Evolutionary conservation across 2,329 filamentous ascomycete species (phyloP).

Genomic region (Phialocephala sp.): DNA sequence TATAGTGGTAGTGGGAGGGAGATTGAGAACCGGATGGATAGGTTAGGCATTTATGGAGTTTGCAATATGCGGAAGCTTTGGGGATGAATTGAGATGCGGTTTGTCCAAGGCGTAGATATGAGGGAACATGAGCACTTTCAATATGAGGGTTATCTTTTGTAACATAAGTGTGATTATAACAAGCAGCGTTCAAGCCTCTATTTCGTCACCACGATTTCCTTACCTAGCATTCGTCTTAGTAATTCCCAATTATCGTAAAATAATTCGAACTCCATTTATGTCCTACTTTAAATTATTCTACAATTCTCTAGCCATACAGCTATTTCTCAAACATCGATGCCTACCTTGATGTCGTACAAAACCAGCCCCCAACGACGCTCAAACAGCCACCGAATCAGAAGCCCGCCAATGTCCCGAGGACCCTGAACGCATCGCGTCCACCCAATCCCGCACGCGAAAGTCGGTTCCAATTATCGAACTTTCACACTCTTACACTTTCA

Average conservation of each 20-base stretch:
- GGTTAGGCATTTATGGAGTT: conserved; percentile 3
- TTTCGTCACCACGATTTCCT: neutral
- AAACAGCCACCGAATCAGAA: conserved; percentile 15
- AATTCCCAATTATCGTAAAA: too few relatives aligned
- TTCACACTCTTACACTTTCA: neutral
- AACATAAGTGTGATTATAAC: conserved; percentile 22
- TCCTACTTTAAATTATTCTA: neutral
- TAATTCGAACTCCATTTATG: neutral
- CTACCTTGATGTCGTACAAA: neutral
- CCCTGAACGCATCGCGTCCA: conserved; percentile 19
- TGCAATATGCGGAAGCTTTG: neutral
- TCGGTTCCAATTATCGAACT: neutral
- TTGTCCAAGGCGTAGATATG: neutral
- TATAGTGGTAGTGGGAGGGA: neutral
- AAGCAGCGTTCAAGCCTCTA: neutral
- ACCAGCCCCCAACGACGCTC: neutral
- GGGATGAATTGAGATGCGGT: neutral
- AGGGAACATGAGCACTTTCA: conserved; percentile 5
- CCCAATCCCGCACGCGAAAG: neutral
- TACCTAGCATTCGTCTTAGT: neutral
- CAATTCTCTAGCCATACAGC: neutral
- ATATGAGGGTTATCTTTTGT: conserved; percentile 21
- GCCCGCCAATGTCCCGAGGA: conserved; percentile 15
- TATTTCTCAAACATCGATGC: neutral
- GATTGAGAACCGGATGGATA: neutral